phyloP scores from a whole-genome alignment of 2,329 filamentous ascomycete species.

The Elsinoe fawcettii region DNA sequence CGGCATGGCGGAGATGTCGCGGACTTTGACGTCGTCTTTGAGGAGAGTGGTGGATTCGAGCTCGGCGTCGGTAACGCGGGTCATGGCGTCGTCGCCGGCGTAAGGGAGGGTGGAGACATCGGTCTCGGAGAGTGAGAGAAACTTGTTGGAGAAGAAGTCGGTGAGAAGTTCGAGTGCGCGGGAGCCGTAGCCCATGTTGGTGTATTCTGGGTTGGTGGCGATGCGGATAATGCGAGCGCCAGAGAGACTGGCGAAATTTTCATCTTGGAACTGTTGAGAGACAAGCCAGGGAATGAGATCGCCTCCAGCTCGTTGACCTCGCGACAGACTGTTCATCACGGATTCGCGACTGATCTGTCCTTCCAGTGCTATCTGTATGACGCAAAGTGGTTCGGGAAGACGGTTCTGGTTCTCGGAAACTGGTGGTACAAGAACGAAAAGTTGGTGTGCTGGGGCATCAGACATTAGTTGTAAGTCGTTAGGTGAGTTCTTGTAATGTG shows the following conservation, averaged over 20 bases:
- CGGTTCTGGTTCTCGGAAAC: constrained; percentile 67
- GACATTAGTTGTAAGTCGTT: constrained; percentile 99
- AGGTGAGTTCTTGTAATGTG: constrained; percentile 95
- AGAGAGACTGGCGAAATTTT: constrained; percentile 88
- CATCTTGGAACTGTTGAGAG: constrained; percentile 95
- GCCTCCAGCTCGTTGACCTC: constrained; percentile 80
- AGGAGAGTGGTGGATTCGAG: constrained; percentile 67
- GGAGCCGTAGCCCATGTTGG: constrained; percentile 86
- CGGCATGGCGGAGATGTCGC: constrained; percentile 86
- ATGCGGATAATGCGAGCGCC: constrained; percentile 90
- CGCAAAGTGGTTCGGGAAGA: constrained; percentile 86
- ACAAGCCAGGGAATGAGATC: constrained; percentile 97
- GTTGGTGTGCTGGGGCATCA: constrained; percentile 90
- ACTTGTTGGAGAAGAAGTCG: constrained; percentile 93
- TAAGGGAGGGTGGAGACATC: constrained; percentile 35
- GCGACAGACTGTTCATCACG: constrained; percentile 78
- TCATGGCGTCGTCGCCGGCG: constrained; percentile 49
- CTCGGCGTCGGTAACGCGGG: constrained; percentile 74
- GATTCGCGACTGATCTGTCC: constrained; percentile 91
- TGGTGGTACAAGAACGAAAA: constrained; percentile 88
- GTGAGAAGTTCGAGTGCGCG: constrained; percentile 78
- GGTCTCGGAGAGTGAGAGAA: constrained; percentile 72
- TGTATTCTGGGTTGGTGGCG: constrained; percentile 90
- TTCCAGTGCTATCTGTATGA: constrained; percentile 89
- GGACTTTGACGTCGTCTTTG: constrained; percentile 79